Evolutionary conservation across 2,329 filamentous ascomycete genomes (phyloP).

Genomic region (Akanthomyces dipterigenus): DNA sequence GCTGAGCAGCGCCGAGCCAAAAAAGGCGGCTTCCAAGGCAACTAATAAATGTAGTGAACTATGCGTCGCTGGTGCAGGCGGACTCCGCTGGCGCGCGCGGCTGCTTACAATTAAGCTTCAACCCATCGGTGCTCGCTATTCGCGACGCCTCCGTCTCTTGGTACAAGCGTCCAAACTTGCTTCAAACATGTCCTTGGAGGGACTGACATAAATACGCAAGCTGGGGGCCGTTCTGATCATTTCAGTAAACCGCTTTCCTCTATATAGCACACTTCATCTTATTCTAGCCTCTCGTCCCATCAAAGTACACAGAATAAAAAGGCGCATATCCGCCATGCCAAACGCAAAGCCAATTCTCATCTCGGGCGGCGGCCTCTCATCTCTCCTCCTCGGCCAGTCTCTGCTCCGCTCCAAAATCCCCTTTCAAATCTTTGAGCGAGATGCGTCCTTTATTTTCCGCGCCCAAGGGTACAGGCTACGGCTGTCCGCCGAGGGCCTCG

Average conservation of each 20-base stretch:
- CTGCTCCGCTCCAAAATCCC: conserved; percentile 35
- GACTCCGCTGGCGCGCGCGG: not conserved
- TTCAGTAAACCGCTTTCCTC: not conserved
- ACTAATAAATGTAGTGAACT: no score
- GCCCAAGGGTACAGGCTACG: conserved; percentile 57
- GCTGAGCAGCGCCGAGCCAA: no score
- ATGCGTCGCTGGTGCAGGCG: not conserved
- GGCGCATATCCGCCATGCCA: not conserved
- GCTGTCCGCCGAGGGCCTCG: conserved; percentile 48
- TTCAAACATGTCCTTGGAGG: not conserved
- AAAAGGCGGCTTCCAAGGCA: not conserved
- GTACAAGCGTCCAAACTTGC: not conserved
- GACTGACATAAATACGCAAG: not conserved
- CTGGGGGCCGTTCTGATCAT: not conserved
- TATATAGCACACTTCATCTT: not conserved
- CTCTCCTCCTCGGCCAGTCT: conserved; percentile 37
- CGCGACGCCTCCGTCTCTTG: not conserved
- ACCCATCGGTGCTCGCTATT: not conserved
- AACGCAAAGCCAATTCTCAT: conserved; percentile 32
- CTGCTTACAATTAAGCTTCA: conserved; percentile 8
- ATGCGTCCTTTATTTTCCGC: conserved; percentile 43
- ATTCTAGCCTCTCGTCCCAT: no score
- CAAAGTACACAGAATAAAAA: not conserved
- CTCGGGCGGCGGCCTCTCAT: conserved; percentile 37
- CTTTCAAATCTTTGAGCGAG: conserved; percentile 52